Percentiles rank a stretch among this genome's conserved stretches.
Evolutionary conservation across 2,329 filamentous ascomycete species (phyloP).

Genomic region (Scytalidium lignicola): DNA sequence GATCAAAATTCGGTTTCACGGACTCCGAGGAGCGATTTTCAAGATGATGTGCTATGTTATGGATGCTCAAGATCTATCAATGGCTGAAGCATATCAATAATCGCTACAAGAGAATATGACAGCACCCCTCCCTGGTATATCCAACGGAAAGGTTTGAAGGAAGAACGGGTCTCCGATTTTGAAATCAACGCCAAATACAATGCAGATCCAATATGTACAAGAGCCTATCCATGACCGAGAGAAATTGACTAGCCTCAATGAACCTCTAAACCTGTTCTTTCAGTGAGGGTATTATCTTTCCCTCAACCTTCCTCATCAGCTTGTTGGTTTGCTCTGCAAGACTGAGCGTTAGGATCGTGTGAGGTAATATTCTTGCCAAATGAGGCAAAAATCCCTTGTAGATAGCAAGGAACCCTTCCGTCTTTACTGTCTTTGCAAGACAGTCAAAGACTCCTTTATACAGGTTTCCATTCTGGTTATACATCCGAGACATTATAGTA

Average conservation of each 20-base stretch:
- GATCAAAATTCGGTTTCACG: slow-evolving; percentile 39
- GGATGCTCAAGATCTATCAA: slow-evolving; percentile 64
- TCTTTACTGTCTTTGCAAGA: slow-evolving; percentile 81
- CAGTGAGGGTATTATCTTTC: slow-evolving; percentile 40
- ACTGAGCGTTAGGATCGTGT: slow-evolving; percentile 89
- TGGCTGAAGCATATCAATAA: slow-evolving; percentile 33
- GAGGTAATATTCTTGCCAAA: slow-evolving; percentile 86
- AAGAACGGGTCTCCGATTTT: background rate
- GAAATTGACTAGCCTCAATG: background rate
- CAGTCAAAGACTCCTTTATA: slow-evolving; percentile 93
- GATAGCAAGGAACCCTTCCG: slow-evolving; percentile 85
- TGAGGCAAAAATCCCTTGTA: slow-evolving; percentile 98
- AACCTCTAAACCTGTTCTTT: slow-evolving; percentile 19
- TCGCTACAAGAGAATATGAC: background rate
- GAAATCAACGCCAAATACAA: slow-evolving; percentile 1
- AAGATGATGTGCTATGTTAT: slow-evolving; percentile 54
- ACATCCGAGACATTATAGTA: slow-evolving; percentile 97
- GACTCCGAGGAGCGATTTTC: slow-evolving; percentile 22
- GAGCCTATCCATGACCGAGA: slow-evolving; percentile 2
- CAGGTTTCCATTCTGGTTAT: slow-evolving; percentile 98
- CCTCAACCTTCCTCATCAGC: slow-evolving; percentile 74
- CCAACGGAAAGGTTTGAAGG: background rate
- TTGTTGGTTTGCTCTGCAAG: slow-evolving; percentile 97
- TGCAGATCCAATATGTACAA: slow-evolving; percentile 19
- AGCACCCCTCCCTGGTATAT: background rate